These are phyloP conservation scores for Pythium periplocum DNA, from an alignment of 352 stramenopile genomes.

Conservation along the genomic window DNA sequence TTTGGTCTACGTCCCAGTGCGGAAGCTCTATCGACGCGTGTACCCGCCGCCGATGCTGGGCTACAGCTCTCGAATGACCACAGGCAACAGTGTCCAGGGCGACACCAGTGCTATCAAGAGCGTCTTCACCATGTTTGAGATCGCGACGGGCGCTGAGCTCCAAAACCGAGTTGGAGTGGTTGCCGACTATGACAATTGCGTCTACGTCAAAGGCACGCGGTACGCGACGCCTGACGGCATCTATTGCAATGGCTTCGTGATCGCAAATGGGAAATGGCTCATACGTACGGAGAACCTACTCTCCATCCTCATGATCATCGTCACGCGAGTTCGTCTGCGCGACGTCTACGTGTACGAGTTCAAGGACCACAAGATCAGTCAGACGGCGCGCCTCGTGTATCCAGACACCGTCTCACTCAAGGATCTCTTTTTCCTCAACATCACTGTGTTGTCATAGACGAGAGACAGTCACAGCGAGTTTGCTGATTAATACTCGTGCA, in stretches of 20 bases:
- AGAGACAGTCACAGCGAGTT: too few relatives aligned
- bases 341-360: not conserved
- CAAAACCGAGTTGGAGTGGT: conserved; percentile 12
- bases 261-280: conserved; percentile 19
- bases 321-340: not conserved
- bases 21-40: conserved; percentile 7
- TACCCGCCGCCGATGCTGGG: conserved; percentile 1
- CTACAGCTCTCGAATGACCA: not conserved
- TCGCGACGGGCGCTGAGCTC: conserved; percentile 14
- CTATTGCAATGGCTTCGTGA: conserved; percentile 20
- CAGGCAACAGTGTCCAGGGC: conserved; percentile 3
- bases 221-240: conserved; percentile 22
- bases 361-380: not conserved
- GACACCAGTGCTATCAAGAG: conserved; percentile 4
- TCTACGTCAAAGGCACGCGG: conserved; percentile 19
- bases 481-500: too few relatives aligned
- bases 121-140: conserved; percentile 15
- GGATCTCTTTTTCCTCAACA: not conserved
- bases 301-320: conserved; percentile 12
- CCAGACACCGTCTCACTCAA: too few relatives aligned
- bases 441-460: conserved; percentile 12
- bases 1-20: not conserved
- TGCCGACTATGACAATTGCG: conserved; percentile 18
- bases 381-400: conserved; percentile 7
- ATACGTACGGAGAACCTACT: conserved; percentile 14